Evolutionary conservation across 2,329 filamentous ascomycete species (phyloP), one percentile per base, ranked within the genome.

Genomic region (Hymenoscyphus infarciens): DNA sequence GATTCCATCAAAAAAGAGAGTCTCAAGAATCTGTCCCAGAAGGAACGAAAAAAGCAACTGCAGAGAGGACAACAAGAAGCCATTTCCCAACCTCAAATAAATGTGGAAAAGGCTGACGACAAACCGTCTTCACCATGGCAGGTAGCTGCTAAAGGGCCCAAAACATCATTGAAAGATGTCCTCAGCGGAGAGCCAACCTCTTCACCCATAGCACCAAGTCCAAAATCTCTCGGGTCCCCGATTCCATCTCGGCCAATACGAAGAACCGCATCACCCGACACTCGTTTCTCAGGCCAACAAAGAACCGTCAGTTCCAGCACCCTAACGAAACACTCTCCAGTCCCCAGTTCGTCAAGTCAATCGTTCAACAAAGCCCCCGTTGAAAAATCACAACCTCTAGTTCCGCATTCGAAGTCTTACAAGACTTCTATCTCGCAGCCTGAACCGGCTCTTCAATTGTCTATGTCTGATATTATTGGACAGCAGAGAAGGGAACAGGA

Each of bases 401-500:
- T 82, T 1, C 85, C 85, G 15, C 84, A 87, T 70, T 87, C 85
- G 3, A 87, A 82, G 69, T 85, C 78, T 35, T 89, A 82, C 77
- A 83, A 83, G 38, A 77, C 79, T 49, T 79, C 81, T 3, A 80
- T 84, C 16, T 81, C 83, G 22, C 87, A 86, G 61, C 79, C 83
- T 0, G 89, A 91, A 61, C 82, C 84, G 0, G 81, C 82, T 1
- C 76, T 88, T 3, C 89, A 91, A 2, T 78, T 92, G 13, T 92
- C 89, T 38, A 88, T 99, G 78, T 85, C 87, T 16, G 92, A 97
- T 68, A 99, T 99, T 62, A 89, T 98, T 15, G 87, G 87, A 7
- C 87, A 96, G 72, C 92, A 99, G 76, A 86, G 89, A 74, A 86
- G 86, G 8, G 93, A 97, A 74, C 95, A 96, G 72, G 86, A 92